phyloP scores from a whole-genome alignment of 805 yeast genomes.

The Ogataea trehalophila region DNA sequence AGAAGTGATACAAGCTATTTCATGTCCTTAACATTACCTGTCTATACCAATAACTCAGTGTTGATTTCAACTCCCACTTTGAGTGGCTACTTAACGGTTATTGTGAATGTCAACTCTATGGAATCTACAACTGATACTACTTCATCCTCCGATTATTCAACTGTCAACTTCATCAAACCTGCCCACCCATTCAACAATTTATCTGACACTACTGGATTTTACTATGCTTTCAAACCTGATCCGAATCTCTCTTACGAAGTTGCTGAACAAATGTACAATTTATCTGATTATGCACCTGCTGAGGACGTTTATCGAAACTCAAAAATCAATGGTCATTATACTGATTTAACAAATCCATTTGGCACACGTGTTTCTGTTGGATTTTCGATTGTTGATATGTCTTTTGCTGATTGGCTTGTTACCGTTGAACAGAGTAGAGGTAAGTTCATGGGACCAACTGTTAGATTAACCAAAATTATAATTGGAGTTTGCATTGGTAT shows the following conservation, averaged over 20 bases:
- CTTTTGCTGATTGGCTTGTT: conserved; percentile 62
- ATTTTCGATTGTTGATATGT: conserved; percentile 41
- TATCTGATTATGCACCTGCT: conserved; percentile 21
- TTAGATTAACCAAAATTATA: conserved; percentile 58
- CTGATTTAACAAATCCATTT: conserved; percentile 33
- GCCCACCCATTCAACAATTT: conserved; percentile 17
- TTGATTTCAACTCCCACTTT: conserved; percentile 51
- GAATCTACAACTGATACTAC: conserved; percentile 36
- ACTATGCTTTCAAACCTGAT: conserved; percentile 39
- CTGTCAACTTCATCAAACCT: conserved; percentile 24
- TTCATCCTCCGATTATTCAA: conserved; percentile 34
- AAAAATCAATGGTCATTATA: conserved; percentile 37
- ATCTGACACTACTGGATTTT: conserved; percentile 31
- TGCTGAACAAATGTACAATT: conserved; percentile 3
- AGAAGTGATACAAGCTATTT: conserved; percentile 42
- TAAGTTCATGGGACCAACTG: conserved; percentile 59
- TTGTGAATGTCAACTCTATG: conserved; percentile 43
- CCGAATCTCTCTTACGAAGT: not conserved
- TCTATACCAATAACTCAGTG: conserved; percentile 69
- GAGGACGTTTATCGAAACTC: conserved; percentile 11
- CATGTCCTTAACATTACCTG: conserved; percentile 74
- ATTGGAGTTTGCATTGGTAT: conserved; percentile 75
- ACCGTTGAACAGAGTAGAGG: conserved; percentile 58
- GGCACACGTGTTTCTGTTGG: conserved; percentile 50
- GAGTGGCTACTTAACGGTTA: conserved; percentile 67